A percentile compares a stretch with the other conserved stretches of the same genome.
Evolutionary conservation across 768 basidiomycete genomes (phyloP).

Genomic region (Peribolospora baueri): DNA sequence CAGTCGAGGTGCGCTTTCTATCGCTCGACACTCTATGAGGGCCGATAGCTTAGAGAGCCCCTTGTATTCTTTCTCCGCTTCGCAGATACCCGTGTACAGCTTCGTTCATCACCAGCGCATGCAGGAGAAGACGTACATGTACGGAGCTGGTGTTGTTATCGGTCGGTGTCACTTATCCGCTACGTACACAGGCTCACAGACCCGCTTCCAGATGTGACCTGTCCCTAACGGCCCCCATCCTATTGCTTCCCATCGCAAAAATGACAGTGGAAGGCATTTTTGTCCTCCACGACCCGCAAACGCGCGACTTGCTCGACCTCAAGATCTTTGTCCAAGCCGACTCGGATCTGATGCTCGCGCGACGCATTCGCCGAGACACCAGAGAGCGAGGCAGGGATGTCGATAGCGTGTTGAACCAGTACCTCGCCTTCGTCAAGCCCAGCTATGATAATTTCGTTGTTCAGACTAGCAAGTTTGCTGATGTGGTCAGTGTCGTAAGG

Average conservation of each 20-base stretch:
- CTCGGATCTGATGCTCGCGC: slow-evolving; percentile 87
- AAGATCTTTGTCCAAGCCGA: slow-evolving; percentile 79
- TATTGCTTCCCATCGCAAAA: neutral
- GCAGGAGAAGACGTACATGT: slow-evolving; percentile 27
- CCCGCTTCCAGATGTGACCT: slow-evolving; percentile 31
- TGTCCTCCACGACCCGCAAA: slow-evolving; percentile 50
- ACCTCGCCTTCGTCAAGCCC: slow-evolving; percentile 83
- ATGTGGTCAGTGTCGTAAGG: slow-evolving; percentile 40
- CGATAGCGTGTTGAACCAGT: slow-evolving; percentile 40
- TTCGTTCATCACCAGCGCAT: slow-evolving; percentile 70
- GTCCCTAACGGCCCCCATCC: slow-evolving; percentile 19
- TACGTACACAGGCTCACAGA: slow-evolving; percentile 22
- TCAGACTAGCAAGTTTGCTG: neutral
- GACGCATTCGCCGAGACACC: slow-evolving; percentile 66
- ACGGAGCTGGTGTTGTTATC: slow-evolving; percentile 10
- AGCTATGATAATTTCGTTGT: slow-evolving; percentile 27
- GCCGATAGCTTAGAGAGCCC: neutral
- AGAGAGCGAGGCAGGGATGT: slow-evolving; percentile 67
- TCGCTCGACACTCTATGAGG: neutral
- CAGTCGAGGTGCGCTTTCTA: slow-evolving; percentile 23
- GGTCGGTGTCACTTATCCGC: neutral
- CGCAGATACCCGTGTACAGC: slow-evolving; percentile 82
- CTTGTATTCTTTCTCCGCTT: slow-evolving; percentile 9
- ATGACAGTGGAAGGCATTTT: slow-evolving; percentile 66
- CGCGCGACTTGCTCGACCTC: slow-evolving; percentile 69